Evolutionary conservation across 1,284 basidiomycete genomes (phyloP).

Genomic region (Marasmius tenuissimus): DNA sequence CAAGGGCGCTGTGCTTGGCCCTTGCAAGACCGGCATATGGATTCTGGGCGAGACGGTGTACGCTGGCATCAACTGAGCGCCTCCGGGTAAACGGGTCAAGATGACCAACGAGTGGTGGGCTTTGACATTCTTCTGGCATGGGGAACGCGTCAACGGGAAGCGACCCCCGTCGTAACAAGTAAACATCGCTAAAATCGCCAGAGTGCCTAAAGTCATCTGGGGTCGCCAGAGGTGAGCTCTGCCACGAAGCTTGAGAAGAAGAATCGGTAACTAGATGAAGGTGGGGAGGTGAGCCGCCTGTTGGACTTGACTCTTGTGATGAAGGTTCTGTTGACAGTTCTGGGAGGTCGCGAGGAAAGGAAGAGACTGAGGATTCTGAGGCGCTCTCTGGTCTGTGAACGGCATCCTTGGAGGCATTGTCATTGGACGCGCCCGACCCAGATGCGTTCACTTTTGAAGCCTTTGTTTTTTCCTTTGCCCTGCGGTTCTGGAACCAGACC

Average conservation of each 20-base stretch:
- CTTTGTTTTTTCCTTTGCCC: conserved; percentile 79
- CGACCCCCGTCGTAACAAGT: conserved; percentile 44
- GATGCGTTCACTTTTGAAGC: conserved; percentile 32
- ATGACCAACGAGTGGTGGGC: conserved; percentile 32
- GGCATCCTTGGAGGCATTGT: conserved; percentile 13
- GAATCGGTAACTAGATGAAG: conserved; percentile 38
- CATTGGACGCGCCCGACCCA: conserved; percentile 19
- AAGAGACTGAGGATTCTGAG: conserved; percentile 12
- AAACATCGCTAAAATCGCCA: conserved; percentile 11
- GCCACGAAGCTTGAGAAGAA: conserved; percentile 36
- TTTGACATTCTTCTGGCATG: conserved; percentile 24
- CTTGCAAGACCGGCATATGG: conserved; percentile 62
- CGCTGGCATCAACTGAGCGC: conserved; percentile 59
- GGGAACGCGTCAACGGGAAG: conserved; percentile 46
- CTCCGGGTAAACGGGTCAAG: conserved; percentile 48
- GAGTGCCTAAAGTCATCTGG: conserved; percentile 23
- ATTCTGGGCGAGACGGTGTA: conserved; percentile 59
- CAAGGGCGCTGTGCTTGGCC: conserved; percentile 53
- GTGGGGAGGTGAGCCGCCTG: conserved; percentile 35
- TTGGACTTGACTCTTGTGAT: conserved; percentile 29
- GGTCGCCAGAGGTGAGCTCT: conserved; percentile 27
- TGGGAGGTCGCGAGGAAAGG: conserved; percentile 19
- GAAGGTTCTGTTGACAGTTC: conserved; percentile 20
- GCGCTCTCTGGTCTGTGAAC: conserved; percentile 20
- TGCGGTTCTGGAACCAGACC: conserved; percentile 92